Evolutionary conservation across 1,139 yeast species (phyloP), one percentile per base, ranked within the genome.

Genomic region (Pichia sp.): DNA sequence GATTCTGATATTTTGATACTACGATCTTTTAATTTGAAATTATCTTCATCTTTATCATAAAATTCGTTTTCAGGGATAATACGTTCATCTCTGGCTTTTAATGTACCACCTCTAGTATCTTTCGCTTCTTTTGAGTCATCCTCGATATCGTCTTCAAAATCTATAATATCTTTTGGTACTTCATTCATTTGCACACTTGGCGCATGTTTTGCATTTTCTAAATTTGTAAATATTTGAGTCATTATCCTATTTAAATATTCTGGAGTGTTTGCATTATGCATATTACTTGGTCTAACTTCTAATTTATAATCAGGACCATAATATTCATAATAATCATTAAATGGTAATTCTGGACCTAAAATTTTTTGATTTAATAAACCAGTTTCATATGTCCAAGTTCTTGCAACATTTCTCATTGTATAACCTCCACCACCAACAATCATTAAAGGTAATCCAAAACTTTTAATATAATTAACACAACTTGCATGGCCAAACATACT

Each of bases 361-460:
- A 79, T 65, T 50, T 82, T 86, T 58, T 87, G 85, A 58, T 87
- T 90, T 55, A 90, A 71, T 47, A 92, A 69, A 22, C 97, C 96
- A 4, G 96, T 82, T 63, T 92, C 98, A 61, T 85, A 89, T 40
- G 96, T 80, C 98, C 98, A 92, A 35, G 92, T 72, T 51, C 98
- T 71, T 10, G 96, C 84, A 8, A 92, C 98, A 60, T 92, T 92
- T 56, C 97, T 76, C 45, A 96, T 96, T 0, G 98, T 92, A 64
- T 92, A 92, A 3, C 98, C 98, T 45, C 98, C 98, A 31, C 98
- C 98, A 27, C 98, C 98, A 12, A 92, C 67, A 11, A 92, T 96
- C 63, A 92, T 69, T 78, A 87, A 72, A 6, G 97, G 97, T 3
- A 92, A 70, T 6, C 90, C 89, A 63, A 90, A 90, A 24, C 90